Conservation (phyloP, 352 stramenopile genomes). For the Peronospora destructor region DNA sequence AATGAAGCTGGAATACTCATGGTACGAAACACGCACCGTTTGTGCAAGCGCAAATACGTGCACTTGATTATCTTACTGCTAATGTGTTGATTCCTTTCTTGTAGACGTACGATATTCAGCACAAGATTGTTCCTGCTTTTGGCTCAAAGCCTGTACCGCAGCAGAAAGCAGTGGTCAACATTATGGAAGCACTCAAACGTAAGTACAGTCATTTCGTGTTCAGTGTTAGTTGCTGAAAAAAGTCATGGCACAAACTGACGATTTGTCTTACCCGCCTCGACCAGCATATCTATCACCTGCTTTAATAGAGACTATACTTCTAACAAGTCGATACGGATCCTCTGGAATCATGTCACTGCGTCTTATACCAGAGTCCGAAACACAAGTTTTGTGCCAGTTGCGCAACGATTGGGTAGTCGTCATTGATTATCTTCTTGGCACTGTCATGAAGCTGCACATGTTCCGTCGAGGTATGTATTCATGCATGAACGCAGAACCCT, state of each 20-base stretch:
- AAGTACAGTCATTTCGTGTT: neutral
- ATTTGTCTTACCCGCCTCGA: slow-evolving; percentile 1
- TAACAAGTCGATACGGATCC: slow-evolving; percentile 24
- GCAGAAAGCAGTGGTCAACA: slow-evolving; percentile 32
- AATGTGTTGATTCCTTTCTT: slow-evolving; percentile 1
- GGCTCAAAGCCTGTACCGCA: slow-evolving; percentile 53
- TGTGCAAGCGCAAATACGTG: neutral
- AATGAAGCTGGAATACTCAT: slow-evolving; percentile 50
- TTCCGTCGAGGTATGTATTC: slow-evolving; percentile 37
- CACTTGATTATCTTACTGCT: neutral
- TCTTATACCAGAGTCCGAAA: slow-evolving; percentile 26
- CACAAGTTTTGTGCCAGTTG: slow-evolving; percentile 52
- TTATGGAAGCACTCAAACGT: slow-evolving; percentile 54
- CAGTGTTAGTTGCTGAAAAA: neutral
- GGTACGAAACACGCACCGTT: slow-evolving; percentile 23
- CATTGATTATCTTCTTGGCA: slow-evolving; percentile 35
- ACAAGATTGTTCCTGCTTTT: slow-evolving; percentile 58
- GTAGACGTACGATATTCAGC: slow-evolving; percentile 59
- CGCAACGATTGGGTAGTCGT: slow-evolving; percentile 69
- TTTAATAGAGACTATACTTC: slow-evolving; percentile 24
- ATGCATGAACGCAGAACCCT: neutral
- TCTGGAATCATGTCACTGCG: slow-evolving; percentile 42
- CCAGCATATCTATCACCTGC: slow-evolving; percentile 27
- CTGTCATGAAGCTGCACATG: slow-evolving; percentile 50
- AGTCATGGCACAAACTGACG: slow-evolving; percentile 4